A percentile compares a stretch with the other conserved stretches of the same genome.
Evolutionary conservation across 2,329 filamentous ascomycete genomes (phyloP).

Genomic region (Acrocalymma vagum): DNA sequence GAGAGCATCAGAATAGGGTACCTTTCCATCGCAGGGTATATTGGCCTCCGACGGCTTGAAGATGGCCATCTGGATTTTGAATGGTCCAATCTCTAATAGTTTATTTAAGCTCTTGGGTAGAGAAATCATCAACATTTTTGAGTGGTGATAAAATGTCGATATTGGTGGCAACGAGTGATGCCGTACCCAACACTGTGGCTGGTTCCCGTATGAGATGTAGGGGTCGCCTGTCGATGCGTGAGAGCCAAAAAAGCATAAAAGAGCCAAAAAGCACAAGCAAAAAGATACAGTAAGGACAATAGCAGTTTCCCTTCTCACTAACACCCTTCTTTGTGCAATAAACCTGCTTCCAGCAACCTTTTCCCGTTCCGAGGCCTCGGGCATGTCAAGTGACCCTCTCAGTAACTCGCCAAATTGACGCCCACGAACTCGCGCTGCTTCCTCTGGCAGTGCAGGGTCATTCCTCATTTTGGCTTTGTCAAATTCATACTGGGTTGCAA

Average conservation of each 20-base stretch:
- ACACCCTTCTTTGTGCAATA: constrained; percentile 7
- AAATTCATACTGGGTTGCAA: constrained; percentile 13
- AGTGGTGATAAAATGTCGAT: constrained; percentile 6
- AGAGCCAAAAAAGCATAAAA: constrained; percentile 11
- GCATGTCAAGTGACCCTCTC: constrained; percentile 3
- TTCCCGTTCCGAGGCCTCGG: constrained; percentile 2
- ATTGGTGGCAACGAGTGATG: constrained; percentile 7
- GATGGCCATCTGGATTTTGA: constrained; percentile 5
- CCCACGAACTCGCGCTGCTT: constrained; percentile 7
- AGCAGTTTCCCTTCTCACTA: constrained; percentile 13
- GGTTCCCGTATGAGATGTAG: constrained; percentile 17
- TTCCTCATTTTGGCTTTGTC: constrained; percentile 8
- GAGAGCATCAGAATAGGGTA: too few species aligned
- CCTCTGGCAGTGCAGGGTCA: constrained; percentile 3
- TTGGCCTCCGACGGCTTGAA: constrained; percentile 2
- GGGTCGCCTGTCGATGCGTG: constrained; percentile 3
- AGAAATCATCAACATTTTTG: constrained; percentile 4
- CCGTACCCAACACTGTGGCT: constrained; percentile 14
- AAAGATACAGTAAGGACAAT: constrained; percentile 13
- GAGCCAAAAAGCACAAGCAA: constrained; percentile 7
- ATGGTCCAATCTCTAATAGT: constrained; percentile 1
- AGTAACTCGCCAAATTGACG: constrained; percentile 18
- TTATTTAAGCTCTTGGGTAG: constrained; percentile 5
- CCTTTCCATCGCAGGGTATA: not conserved
- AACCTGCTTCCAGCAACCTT: not conserved